phyloP scores from a whole-genome alignment of 495 filamentous ascomycete genomes.

The Rhypophila decipiens region DNA sequence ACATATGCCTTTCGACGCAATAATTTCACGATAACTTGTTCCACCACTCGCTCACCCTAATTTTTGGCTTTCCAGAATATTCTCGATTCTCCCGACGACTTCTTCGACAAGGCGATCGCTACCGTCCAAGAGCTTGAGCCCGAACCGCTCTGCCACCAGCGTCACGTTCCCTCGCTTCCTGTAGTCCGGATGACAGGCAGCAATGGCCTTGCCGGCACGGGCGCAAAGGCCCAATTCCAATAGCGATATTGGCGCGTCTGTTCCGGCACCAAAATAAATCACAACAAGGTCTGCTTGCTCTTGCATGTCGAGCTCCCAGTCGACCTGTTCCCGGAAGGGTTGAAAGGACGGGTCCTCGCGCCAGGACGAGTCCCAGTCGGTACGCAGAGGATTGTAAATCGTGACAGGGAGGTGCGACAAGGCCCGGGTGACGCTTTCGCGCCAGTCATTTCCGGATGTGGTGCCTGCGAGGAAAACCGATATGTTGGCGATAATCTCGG shows the following conservation, averaged over 20 bases:
- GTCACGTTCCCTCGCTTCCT: conserved; percentile 52
- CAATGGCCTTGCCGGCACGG: conserved; percentile 39
- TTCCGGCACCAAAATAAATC: conserved; percentile 45
- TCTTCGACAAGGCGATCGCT: conserved; percentile 16
- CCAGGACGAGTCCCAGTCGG: conserved; percentile 51
- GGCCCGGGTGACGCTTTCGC: conserved; percentile 23
- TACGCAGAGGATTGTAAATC: conserved; percentile 51
- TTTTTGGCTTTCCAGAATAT: background rate
- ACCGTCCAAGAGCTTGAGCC: conserved; percentile 28
- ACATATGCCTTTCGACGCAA: too few species aligned
- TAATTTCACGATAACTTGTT: too few species aligned
- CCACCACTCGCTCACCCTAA: too few species aligned
- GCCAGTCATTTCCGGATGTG: conserved; percentile 37
- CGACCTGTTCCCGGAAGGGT: conserved; percentile 46
- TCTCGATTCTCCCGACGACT: background rate
- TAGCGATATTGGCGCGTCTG: conserved; percentile 22
- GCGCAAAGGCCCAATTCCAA: conserved; percentile 39
- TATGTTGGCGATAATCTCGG: conserved; percentile 13
- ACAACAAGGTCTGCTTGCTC: conserved; percentile 47
- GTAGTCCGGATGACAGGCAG: conserved; percentile 46
- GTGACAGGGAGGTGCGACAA: conserved; percentile 43
- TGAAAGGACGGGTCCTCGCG: conserved; percentile 34
- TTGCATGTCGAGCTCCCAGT: conserved; percentile 54
- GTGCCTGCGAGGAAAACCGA: conserved; percentile 41
- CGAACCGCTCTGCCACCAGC: conserved; percentile 43